Percentiles rank a stretch among this genome's conserved stretches.
Evolutionary conservation across 768 basidiomycete species (phyloP).

Genomic region (Leucogyrophana mollusca): DNA sequence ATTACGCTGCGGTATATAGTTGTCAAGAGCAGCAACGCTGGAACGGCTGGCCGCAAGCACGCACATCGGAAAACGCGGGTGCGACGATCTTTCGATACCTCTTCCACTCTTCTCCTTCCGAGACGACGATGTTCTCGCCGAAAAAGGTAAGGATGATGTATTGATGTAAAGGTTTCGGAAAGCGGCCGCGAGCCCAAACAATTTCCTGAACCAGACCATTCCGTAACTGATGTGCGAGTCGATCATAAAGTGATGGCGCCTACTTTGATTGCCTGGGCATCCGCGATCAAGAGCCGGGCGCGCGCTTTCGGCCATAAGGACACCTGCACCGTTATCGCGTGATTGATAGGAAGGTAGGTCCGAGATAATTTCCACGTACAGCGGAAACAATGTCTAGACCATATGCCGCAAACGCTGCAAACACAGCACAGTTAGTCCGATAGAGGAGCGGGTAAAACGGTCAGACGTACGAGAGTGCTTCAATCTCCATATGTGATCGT

Average conservation of each 20-base stretch:
- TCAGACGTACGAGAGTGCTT: slow-evolving; percentile 6
- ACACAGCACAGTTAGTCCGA: not conserved
- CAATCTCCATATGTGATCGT: slow-evolving; percentile 4
- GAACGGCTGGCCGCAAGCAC: slow-evolving; percentile 9
- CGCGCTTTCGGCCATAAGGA: slow-evolving; percentile 9
- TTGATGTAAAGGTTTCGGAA: slow-evolving; percentile 52
- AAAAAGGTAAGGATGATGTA: slow-evolving; percentile 49
- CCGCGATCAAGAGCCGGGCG: slow-evolving; percentile 25
- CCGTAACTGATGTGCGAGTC: not conserved
- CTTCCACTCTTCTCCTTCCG: slow-evolving; percentile 67
- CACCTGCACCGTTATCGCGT: not conserved
- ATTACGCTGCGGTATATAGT: slow-evolving; percentile 13
- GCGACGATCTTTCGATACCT: slow-evolving; percentile 60
- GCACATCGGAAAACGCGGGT: slow-evolving; percentile 53
- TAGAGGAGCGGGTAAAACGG: not conserved
- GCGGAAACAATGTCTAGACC: slow-evolving; percentile 38
- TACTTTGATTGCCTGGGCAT: slow-evolving; percentile 41
- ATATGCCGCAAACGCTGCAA: slow-evolving; percentile 26
- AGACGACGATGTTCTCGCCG: slow-evolving; percentile 62
- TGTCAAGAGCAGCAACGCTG: slow-evolving; percentile 4
- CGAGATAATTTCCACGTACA: slow-evolving; percentile 21
- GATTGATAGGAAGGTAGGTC: not conserved
- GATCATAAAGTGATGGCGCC: not conserved
- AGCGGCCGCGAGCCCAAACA: slow-evolving; percentile 25
- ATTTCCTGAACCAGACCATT: slow-evolving; percentile 15